phyloP scores from a whole-genome alignment of 306 rosid species.

The Vicia villosa region DNA sequence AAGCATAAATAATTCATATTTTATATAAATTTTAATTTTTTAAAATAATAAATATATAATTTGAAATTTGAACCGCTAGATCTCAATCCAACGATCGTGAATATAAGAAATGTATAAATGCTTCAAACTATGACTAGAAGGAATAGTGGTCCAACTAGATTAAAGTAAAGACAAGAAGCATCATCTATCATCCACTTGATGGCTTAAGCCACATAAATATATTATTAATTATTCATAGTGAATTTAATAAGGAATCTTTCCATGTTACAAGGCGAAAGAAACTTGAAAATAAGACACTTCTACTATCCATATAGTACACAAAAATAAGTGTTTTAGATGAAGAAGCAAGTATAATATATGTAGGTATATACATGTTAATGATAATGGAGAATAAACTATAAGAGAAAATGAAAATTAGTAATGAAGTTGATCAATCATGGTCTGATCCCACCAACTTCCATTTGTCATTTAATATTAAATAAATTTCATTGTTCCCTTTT shows the following conservation, averaged over 20 bases:
- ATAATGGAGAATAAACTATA: conserved; percentile 29
- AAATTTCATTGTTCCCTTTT: not conserved
- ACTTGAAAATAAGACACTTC: conserved; percentile 63
- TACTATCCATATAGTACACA: conserved; percentile 36
- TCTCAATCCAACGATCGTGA: too few species aligned
- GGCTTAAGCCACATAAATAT: conserved; percentile 39
- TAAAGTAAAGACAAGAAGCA: conserved; percentile 38
- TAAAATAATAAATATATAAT: too few species aligned
- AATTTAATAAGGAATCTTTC: conserved; percentile 75
- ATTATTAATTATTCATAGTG: conserved; percentile 50
- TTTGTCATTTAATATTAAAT: conserved; percentile 35
- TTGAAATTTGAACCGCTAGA: too few species aligned
- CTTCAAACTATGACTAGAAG: too few species aligned
- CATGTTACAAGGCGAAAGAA: conserved; percentile 65
- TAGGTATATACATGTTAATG: conserved; percentile 34
- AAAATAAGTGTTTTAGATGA: conserved; percentile 25
- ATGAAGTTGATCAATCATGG: conserved; percentile 57
- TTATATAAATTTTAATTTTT: too few species aligned
- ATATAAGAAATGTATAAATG: too few species aligned
- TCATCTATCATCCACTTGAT: conserved; percentile 43
- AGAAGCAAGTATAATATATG: conserved; percentile 21
- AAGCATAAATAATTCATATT: too few species aligned
- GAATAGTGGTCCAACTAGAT: too few species aligned
- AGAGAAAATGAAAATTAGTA: conserved; percentile 61
- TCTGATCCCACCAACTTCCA: conserved; percentile 64